Evolutionary conservation across 441 rosid species (phyloP).

Genomic region (Eutrema salsugineum): DNA sequence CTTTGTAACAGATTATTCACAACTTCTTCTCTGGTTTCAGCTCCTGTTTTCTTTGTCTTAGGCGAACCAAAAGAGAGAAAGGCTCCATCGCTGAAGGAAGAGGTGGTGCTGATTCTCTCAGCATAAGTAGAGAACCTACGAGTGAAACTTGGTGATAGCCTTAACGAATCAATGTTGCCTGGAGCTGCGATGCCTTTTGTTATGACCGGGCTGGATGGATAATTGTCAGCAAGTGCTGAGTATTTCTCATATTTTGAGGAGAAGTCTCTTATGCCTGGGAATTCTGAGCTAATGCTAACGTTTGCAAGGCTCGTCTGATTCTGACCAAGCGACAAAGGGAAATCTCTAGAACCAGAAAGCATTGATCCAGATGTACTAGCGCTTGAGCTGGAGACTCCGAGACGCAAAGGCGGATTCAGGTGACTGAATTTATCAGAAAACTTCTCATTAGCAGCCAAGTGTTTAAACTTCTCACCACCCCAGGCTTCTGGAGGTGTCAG

Average conservation of each 20-base stretch:
- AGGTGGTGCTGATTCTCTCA: slow-evolving; percentile 76
- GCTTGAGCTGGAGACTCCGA: slow-evolving; percentile 44
- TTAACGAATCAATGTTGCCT: slow-evolving; percentile 43
- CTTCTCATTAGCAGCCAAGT: slow-evolving; percentile 60
- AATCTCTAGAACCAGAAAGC: slow-evolving; percentile 56
- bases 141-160: slow-evolving; percentile 43
- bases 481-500: slow-evolving; percentile 94
- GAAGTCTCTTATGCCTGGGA: slow-evolving; percentile 43
- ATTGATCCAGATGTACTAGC: slow-evolving; percentile 50
- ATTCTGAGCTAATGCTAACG: slow-evolving; percentile 40
- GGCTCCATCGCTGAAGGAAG: slow-evolving; percentile 66
- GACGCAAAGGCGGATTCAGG: slow-evolving; percentile 55
- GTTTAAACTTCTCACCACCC: slow-evolving; percentile 71
- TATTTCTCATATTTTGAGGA: slow-evolving; percentile 41
- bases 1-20: slow-evolving; percentile 57
- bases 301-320: slow-evolving; percentile 36
- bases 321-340: slow-evolving; percentile 48
- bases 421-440: slow-evolving; percentile 51
- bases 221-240: slow-evolving; percentile 40
- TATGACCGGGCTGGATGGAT: slow-evolving; percentile 47
- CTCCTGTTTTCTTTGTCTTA: slow-evolving; percentile 80
- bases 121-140: slow-evolving; percentile 70
- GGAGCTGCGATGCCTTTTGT: slow-evolving; percentile 39
- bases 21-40: slow-evolving; percentile 72
- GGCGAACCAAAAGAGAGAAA: slow-evolving; percentile 59